These are phyloP conservation scores for Graphiopsis chlorocephala DNA, from an alignment of 2,329 filamentous ascomycete species.

Conservation along the genomic window DNA sequence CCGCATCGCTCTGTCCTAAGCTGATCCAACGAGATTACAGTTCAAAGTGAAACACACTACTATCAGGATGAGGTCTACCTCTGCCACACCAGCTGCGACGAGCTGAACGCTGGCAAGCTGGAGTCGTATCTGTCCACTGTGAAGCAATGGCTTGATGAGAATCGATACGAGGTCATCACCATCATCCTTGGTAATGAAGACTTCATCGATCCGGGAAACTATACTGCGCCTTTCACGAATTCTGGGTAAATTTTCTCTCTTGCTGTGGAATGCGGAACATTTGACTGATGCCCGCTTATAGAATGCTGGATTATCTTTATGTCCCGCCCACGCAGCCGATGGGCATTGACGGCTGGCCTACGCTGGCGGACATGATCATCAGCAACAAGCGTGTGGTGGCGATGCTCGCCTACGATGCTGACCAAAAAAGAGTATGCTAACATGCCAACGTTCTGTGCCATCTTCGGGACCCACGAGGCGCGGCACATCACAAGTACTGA, in stretches of 20 bases:
- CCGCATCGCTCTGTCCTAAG: not conserved
- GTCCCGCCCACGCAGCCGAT: conserved; percentile 69
- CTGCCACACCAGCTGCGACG: conserved; percentile 62
- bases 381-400: conserved; percentile 60
- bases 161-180: conserved; percentile 86
- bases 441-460: conserved; percentile 73
- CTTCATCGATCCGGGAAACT: conserved; percentile 63
- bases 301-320: conserved; percentile 71
- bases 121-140: conserved; percentile 54
- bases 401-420: not conserved
- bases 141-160: conserved; percentile 59
- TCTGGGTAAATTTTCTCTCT: conserved; percentile 46
- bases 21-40: conserved; percentile 46
- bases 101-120: conserved; percentile 54
- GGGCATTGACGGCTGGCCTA: conserved; percentile 76
- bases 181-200: conserved; percentile 82
- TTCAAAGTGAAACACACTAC: conserved; percentile 55
- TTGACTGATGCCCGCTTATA: conserved; percentile 32
- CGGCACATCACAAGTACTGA: conserved; percentile 32
- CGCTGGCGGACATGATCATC: conserved; percentile 74
- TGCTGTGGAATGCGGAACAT: too few relatives aligned
- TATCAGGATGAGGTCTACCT: conserved; percentile 53
- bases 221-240: conserved; percentile 64
- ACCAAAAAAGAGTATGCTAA: not conserved
- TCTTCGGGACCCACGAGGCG: not conserved